Base-by-base conservation (phyloP, 177 flowering plant genomes). In the Vitis hybrid region DNA sequence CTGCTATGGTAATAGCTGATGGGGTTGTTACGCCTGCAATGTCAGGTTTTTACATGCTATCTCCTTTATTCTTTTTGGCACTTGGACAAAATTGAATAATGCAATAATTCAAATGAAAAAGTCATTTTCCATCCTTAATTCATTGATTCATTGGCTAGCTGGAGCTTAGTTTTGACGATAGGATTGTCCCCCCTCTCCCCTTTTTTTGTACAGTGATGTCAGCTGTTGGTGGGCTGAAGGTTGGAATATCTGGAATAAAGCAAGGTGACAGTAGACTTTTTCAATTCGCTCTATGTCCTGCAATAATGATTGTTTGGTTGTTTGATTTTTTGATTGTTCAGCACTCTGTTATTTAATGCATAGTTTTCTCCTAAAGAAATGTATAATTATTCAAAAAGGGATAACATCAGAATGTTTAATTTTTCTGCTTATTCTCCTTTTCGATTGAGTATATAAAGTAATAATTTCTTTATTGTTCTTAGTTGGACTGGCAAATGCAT, bases 21-120 rank as follows among this genome's bases (percentile, higher is more conserved):
- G 99, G 97, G 60, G 93, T 90, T 79, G 90, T 96, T 66, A 96
- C 99, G 30, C 99, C 99, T 14, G 97, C 91, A 34, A 96, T 96
- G 99, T 96, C 99, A 93, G 99, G 99, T 96, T 68, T 65, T 72
- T n/a, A 72, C 55, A 11, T 78, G 59, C 23, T 63, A 4, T 34
- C 59, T 63, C 45, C 34, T 58, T 9, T 17, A 15, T 14, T 57
- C 14, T 15, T 23, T 34, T 11, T 8, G 59, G 8, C 50, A n/a
- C 52, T 52, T 14, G 26, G 8, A 32, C 5, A 23, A 13, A 55
- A 51, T 62, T 62, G 52, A 30, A 12, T 48, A 9, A 10, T 26
- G n/a, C 23, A 32, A 10, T 21, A 58, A 5, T 62, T 64, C 10
- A 56, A 32, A 30, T 2, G 45, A 34, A 21, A 30, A 9, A 4